Evolutionary conservation across 108 stramenopile genomes (phyloP).

Genomic region (Cylindrotheca fusiformis): DNA sequence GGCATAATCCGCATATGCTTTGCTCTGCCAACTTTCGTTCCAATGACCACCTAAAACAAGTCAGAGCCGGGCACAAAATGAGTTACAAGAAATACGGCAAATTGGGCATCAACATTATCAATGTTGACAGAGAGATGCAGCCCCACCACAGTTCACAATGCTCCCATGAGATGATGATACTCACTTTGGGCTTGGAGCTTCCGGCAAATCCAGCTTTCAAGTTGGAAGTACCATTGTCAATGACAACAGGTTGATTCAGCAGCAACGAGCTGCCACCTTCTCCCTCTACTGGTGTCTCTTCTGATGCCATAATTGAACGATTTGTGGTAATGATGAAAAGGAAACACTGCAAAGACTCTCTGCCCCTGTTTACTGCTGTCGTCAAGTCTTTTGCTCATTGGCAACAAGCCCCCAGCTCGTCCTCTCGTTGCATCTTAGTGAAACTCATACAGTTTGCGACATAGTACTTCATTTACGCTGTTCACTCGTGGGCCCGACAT

Average conservation of each 20-base stretch:
- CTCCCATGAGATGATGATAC: not conserved
- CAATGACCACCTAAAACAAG: slow-evolving; percentile 63
- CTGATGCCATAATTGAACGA: slow-evolving; percentile 20
- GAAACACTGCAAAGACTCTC: no score
- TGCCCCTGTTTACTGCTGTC: no score
- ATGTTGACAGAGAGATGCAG: no score
- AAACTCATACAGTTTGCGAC: no score
- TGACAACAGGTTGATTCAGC: slow-evolving; percentile 94
- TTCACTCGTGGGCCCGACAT: no score
- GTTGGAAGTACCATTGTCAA: slow-evolving; percentile 91
- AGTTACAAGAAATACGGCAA: not conserved
- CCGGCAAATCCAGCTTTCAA: slow-evolving; percentile 98
- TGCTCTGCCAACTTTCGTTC: slow-evolving; percentile 89
- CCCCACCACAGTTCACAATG: not conserved
- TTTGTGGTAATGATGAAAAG: no score
- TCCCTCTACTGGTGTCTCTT: slow-evolving; percentile 38
- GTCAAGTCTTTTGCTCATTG: no score
- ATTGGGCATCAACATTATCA: slow-evolving; percentile 3
- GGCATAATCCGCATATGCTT: slow-evolving; percentile 96
- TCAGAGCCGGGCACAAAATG: not conserved
- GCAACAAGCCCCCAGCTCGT: no score
- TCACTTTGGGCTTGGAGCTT: slow-evolving; percentile 90
- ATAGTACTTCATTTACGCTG: no score
- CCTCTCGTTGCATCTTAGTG: no score
- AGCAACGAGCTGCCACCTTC: slow-evolving; percentile 49